Evolutionary conservation across 2,329 filamentous ascomycete species (phyloP), one percentile per base, ranked within the genome.

Genomic region (Cladosporium phlei): DNA sequence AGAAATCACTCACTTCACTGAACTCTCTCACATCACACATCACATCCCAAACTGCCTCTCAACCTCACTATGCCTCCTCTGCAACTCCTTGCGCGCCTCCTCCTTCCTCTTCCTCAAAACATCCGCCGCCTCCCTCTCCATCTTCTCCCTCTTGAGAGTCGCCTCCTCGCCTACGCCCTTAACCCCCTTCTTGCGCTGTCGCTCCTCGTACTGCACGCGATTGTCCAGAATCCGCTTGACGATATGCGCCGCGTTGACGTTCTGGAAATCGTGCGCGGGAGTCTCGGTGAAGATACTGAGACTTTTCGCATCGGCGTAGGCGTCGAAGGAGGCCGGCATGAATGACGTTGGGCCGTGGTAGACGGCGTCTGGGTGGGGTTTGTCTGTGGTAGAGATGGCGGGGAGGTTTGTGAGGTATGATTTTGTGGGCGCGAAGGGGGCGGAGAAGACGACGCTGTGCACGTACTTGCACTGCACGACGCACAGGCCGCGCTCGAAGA

Each of bases 261-360:
- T 77, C 54, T 86, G 78, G 64, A 91, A 98, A 16, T 80, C 74
- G 68, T 98, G 93, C 42, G 73, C 67, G 9, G 79, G 78, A 32
- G 95, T 83, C 64, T 95, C 80, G 30, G 74, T 77, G 73, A 95
- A 95, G 62, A 98, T 88, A 25, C 85, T 84, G 74, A 95, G 81
- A 38, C 76, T 73, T 67, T 90, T 93, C 44, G 89, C 83, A 11
- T 82, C 87, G 21, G 76, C 74, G 69, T 97, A 96, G 2, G 72
- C 67, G 55, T 77, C 73, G 38, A 35, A 29, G 7, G 37, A n/a
- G 9, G 46, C 24, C 1, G 82, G 86, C 73, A 95, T 93, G 65
- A 95, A 96, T 10, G 86, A 79, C 0, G 93, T 98, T 5, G 89
- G 88, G n/a, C 93, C 93, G 69, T 98, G 93, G 68, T 97, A 98